Percentiles rank a stretch among this genome's conserved stretches.
Conservation (phyloP, 768 basidiomycete genomes). For the Sporobolomyces pararoseus region DNA sequence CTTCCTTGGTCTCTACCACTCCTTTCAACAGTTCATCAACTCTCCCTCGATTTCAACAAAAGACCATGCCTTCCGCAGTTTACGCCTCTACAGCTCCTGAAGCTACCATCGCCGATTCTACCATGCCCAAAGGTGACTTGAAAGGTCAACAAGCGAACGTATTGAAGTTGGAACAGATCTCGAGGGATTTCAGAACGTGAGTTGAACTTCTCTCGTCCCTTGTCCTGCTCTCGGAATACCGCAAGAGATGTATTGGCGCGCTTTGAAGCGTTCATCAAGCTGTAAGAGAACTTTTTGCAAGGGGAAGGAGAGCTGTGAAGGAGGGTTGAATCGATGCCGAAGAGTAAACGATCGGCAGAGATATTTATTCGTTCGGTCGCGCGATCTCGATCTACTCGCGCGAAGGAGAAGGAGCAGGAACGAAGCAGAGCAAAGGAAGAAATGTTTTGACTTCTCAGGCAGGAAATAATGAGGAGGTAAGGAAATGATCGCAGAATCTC, state of each 20-base stretch:
- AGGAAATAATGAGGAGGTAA: too few relatives aligned
- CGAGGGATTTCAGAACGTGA: conserved; percentile 35
- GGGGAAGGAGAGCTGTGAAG: background rate
- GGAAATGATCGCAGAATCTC: background rate
- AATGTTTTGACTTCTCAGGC: too few relatives aligned
- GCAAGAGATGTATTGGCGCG: too few relatives aligned
- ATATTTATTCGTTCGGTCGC: background rate
- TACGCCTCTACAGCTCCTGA: conserved; percentile 20
- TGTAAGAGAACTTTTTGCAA: conserved; percentile 5
- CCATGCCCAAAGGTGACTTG: conserved; percentile 13
- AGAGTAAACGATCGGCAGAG: background rate
- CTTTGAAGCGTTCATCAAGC: too few relatives aligned
- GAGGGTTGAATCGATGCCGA: background rate
- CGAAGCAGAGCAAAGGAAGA: too few relatives aligned
- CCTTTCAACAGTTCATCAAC: background rate
- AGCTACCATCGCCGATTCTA: conserved; percentile 10
- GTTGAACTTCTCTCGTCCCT: background rate
- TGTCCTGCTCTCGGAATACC: too few relatives aligned
- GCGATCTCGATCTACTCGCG: background rate
- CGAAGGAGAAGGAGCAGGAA: too few relatives aligned
- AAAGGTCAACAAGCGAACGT: conserved; percentile 13
- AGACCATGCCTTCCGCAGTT: conserved; percentile 1
- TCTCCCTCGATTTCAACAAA: background rate
- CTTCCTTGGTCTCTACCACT: too few relatives aligned
- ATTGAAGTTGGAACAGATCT: background rate